Percentiles rank a stretch among this genome's conserved stretches.
Conservation (phyloP, 2,329 filamentous ascomycete genomes). For the Scedosporium dehoogii region DNA sequence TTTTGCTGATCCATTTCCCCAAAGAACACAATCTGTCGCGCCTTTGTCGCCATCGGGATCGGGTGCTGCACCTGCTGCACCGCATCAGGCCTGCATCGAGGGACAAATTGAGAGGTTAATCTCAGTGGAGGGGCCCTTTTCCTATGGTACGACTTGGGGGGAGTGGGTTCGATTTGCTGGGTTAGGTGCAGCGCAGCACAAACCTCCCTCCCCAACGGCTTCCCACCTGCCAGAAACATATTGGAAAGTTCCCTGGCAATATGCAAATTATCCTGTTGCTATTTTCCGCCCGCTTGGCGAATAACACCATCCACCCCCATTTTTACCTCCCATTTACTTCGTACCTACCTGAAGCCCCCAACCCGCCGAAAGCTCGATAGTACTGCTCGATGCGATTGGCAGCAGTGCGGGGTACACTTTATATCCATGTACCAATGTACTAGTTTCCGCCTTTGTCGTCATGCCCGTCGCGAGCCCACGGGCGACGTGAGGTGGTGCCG, state of each 20-base stretch:
- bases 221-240: neutral
- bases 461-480: neutral
- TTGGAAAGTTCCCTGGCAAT: neutral
- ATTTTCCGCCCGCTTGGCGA: neutral
- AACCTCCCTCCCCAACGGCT: neutral
- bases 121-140: neutral
- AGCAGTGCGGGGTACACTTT: neutral
- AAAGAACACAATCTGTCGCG: neutral
- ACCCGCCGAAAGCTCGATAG: neutral
- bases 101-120: neutral
- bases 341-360: neutral
- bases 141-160: neutral
- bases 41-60: no score
- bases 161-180: neutral
- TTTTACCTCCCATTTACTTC: neutral
- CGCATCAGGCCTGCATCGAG: neutral
- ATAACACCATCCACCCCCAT: neutral
- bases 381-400: neutral
- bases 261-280: neutral
- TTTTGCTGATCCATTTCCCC: neutral
- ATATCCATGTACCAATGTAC: neutral
- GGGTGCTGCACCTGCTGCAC: neutral
- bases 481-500: neutral
- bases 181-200: neutral
- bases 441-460: neutral